A percentile compares a stretch with the other conserved stretches of the same genome.
Conservation (phyloP, 306 rosid species). For the Citrullus colocynthis region DNA sequence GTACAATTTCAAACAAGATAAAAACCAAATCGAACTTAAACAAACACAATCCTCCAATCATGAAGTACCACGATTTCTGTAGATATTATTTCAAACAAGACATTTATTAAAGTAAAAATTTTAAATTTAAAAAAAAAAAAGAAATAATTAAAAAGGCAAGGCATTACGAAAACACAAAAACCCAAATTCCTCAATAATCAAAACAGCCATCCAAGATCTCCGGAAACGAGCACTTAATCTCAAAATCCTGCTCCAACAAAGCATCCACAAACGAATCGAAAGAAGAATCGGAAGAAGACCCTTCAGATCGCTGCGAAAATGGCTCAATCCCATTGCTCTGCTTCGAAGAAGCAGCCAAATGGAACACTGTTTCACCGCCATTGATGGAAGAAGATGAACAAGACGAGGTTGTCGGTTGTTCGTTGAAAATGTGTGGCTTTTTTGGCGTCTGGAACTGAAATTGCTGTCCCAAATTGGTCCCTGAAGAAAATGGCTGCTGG, state of each 20-base stretch:
- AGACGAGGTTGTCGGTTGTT: constrained; percentile 58
- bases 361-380: constrained; percentile 48
- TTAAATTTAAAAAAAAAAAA: no score
- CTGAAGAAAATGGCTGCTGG: constrained; percentile 22
- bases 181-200: constrained; percentile 27
- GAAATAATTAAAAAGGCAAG: no score
- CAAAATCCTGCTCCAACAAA: constrained; percentile 62
- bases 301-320: background rate
- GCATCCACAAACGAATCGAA: constrained; percentile 56
- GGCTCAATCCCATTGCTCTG: constrained; percentile 11
- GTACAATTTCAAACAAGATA: no score
- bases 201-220: constrained; percentile 52
- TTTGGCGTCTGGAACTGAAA: constrained; percentile 29
- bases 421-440: constrained; percentile 35
- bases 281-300: constrained; percentile 13
- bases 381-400: constrained; percentile 34
- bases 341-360: constrained; percentile 11
- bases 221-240: constrained; percentile 62
- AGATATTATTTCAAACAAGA: no score
- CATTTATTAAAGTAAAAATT: no score
- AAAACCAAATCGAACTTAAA: no score
- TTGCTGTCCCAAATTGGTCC: constrained; percentile 16
- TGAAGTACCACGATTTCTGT: no score
- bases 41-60: no score
- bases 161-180: background rate